A percentile compares a stretch with the other conserved stretches of the same genome.
Evolutionary conservation across 768 basidiomycete species (phyloP).

Genomic region (Pisolithus sp.): DNA sequence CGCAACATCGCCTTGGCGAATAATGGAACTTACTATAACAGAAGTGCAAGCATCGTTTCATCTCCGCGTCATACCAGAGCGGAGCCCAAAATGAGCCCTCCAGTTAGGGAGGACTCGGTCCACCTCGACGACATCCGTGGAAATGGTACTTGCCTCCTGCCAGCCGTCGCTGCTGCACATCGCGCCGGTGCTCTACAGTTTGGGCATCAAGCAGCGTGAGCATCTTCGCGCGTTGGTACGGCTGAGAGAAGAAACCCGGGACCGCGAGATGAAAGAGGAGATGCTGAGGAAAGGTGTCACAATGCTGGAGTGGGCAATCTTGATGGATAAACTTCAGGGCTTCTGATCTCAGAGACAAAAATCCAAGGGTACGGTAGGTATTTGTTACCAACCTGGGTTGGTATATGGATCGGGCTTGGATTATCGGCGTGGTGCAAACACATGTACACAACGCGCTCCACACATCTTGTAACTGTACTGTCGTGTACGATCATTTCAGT

Average conservation of each 20-base stretch:
- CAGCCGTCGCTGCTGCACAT: constrained; percentile 62
- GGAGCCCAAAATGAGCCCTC: constrained; percentile 8
- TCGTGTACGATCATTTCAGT: not conserved
- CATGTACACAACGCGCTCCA: not conserved
- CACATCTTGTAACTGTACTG: not conserved
- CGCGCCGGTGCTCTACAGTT: constrained; percentile 43
- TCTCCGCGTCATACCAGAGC: constrained; percentile 13
- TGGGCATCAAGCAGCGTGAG: constrained; percentile 55
- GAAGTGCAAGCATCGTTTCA: constrained; percentile 15
- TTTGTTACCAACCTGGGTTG: not conserved
- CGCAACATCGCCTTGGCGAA: constrained; percentile 9
- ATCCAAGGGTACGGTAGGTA: not conserved
- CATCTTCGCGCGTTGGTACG: constrained; percentile 58
- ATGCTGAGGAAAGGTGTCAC: constrained; percentile 64
- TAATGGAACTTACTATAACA: constrained; percentile 8
- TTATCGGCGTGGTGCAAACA: not conserved
- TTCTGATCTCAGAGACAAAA: constrained; percentile 12
- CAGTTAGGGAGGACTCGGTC: constrained; percentile 22
- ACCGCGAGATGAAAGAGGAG: constrained; percentile 64
- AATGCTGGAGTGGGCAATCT: constrained; percentile 73
- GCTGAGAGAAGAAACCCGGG: constrained; percentile 58
- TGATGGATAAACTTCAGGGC: constrained; percentile 56
- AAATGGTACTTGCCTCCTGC: constrained; percentile 52
- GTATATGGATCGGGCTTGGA: not conserved
- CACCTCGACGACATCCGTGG: constrained; percentile 38